A percentile compares a stretch with the other conserved stretches of the same genome.
These are phyloP conservation scores for Botryotinia globosa DNA, from an alignment of 2,329 filamentous ascomycete genomes.

Conservation along the genomic window DNA sequence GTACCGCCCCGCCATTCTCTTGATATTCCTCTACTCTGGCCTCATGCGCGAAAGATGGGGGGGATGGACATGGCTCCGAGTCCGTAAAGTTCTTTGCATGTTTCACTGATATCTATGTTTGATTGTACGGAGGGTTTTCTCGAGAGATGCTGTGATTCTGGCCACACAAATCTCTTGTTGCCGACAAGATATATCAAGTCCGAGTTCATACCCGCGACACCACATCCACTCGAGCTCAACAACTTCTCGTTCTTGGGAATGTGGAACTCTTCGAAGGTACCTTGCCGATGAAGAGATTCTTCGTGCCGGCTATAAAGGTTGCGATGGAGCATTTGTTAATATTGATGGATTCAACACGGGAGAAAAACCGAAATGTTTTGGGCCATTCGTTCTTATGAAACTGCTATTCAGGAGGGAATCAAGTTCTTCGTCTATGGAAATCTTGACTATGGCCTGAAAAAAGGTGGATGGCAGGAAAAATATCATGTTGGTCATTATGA, in stretches of 20 bases:
- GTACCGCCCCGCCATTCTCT: too few relatives aligned
- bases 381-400: slow-evolving; percentile 44
- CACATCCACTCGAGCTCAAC: slow-evolving; percentile 42
- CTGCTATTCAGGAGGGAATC: slow-evolving; percentile 45
- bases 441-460: slow-evolving; percentile 50
- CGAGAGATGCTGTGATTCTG: not conserved
- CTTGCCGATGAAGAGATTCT: slow-evolving; percentile 48
- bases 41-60: not conserved
- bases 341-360: slow-evolving; percentile 53
- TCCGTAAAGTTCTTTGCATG: not conserved
- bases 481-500: slow-evolving; percentile 50
- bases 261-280: slow-evolving; percentile 49
- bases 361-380: slow-evolving; percentile 51
- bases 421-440: slow-evolving; percentile 48
- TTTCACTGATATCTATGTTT: not conserved
- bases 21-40: not conserved
- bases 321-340: slow-evolving; percentile 52
- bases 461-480: slow-evolving; percentile 46
- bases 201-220: slow-evolving; percentile 49
- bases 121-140: not conserved
- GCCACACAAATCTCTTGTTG: slow-evolving; percentile 39
- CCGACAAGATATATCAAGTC: slow-evolving; percentile 45
- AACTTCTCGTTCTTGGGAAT: slow-evolving; percentile 45
- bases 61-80: not conserved
- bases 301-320: slow-evolving; percentile 45